phyloP scores from a whole-genome alignment of 2,329 filamentous ascomycete genomes.

The Cladosporium halotolerans region DNA sequence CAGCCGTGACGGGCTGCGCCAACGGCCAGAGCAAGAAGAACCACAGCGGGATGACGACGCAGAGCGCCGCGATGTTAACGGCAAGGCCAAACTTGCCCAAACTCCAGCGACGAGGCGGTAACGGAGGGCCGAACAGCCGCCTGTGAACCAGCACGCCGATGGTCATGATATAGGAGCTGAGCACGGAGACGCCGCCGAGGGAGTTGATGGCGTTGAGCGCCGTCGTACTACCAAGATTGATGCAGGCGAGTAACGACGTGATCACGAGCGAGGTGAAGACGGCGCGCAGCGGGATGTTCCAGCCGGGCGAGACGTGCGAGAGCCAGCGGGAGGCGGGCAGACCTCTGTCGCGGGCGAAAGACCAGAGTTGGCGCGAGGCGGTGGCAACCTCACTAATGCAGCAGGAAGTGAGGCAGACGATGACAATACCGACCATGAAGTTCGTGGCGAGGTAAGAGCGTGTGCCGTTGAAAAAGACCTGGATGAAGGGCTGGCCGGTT shows the following conservation, averaged over 20 bases:
- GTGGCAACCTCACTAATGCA: conserved; percentile 35
- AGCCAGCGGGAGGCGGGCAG: conserved; percentile 5
- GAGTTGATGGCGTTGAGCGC: conserved; percentile 13
- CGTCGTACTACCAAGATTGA: conserved; percentile 9
- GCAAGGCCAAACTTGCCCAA: conserved; percentile 18
- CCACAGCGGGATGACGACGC: conserved; percentile 15
- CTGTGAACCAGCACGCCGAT: conserved; percentile 15
- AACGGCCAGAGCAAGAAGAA: conserved; percentile 23
- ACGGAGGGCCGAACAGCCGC: conserved; percentile 9
- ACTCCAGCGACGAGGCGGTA: conserved; percentile 14
- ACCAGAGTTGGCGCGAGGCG: conserved; percentile 38
- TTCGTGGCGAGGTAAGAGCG: conserved; percentile 23
- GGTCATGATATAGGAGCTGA: conserved; percentile 14
- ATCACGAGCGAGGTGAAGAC: conserved; percentile 10
- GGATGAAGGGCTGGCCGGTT: conserved; percentile 39
- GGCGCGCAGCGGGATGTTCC: conserved; percentile 12
- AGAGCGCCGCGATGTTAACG: conserved; percentile 15
- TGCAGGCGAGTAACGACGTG: conserved; percentile 10
- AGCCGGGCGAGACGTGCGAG: conserved; percentile 12
- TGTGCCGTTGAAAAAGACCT: conserved; percentile 39
- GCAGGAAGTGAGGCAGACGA: conserved; percentile 27
- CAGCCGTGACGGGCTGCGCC: conserved; percentile 1
- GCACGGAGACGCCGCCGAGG: conserved; percentile 13
- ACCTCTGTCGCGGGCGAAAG: conserved; percentile 30
- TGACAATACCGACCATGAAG: conserved; percentile 20